Evolutionary conservation across 805 yeast species (phyloP).

Genomic region (Ogataea trehaloabstinens): DNA sequence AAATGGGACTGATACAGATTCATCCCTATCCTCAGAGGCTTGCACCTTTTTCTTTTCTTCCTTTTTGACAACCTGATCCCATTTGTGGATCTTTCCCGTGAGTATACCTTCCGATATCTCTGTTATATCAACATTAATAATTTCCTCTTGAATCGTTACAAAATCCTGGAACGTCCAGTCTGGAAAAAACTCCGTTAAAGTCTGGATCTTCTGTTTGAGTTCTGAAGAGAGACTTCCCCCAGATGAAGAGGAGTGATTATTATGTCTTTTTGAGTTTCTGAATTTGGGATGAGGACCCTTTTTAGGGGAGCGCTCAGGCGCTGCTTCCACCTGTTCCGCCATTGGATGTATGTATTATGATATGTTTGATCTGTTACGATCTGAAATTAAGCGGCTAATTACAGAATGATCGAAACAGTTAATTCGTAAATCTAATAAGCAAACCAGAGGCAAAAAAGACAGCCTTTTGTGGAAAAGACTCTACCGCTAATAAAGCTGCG

Average conservation of each 20-base stretch:
- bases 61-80: slow-evolving; percentile 89
- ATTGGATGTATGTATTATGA: slow-evolving; percentile 22
- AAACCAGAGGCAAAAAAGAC: not conserved
- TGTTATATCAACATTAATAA: slow-evolving; percentile 63
- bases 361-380: slow-evolving; percentile 10
- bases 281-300: slow-evolving; percentile 29
- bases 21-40: slow-evolving; percentile 20
- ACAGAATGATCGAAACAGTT: not conserved
- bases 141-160: slow-evolving; percentile 69
- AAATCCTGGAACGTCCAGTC: slow-evolving; percentile 92
- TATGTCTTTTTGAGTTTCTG: slow-evolving; percentile 47
- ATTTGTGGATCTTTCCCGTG: slow-evolving; percentile 83
- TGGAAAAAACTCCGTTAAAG: slow-evolving; percentile 84
- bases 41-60: slow-evolving; percentile 47
- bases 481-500: too few relatives aligned
- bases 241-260: slow-evolving; percentile 23
- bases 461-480: not conserved
- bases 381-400: not conserved
- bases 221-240: slow-evolving; percentile 17
- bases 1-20: slow-evolving; percentile 6
- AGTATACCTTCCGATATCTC: slow-evolving; percentile 83
- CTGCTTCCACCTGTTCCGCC: slow-evolving; percentile 31
- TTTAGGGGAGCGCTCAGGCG: slow-evolving; percentile 17
- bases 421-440: not conserved
- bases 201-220: slow-evolving; percentile 42